A percentile compares a stretch with the other conserved stretches of the same genome.
Conservation (phyloP, 371 early-diverging fungal species). For the Haplosporangium sp. region DNA sequence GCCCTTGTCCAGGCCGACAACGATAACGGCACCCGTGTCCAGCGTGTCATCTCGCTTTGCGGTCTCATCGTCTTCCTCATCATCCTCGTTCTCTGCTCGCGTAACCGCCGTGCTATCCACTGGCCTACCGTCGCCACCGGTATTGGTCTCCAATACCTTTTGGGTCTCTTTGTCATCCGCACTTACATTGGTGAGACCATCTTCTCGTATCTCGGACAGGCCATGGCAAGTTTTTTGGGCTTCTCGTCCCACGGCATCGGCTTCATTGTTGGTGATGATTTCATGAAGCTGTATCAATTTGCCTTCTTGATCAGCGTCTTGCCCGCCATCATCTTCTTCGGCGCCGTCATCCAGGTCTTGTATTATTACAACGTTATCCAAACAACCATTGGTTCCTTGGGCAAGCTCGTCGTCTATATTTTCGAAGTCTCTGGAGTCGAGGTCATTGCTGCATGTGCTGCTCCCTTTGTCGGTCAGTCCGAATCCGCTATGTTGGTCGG, state of each 20-base stretch:
- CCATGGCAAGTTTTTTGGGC: constrained; percentile 74
- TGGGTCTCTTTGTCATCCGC: constrained; percentile 86
- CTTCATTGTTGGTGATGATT: constrained; percentile 75
- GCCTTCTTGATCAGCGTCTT: constrained; percentile 79
- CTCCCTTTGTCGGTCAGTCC: constrained; percentile 85
- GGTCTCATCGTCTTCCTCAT: constrained; percentile 75
- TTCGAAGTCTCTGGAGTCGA: constrained; percentile 89
- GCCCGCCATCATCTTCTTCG: constrained; percentile 91
- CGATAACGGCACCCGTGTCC: constrained; percentile 67
- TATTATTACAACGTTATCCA: constrained; percentile 90
- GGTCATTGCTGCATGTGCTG: constrained; percentile 89
- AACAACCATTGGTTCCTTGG: constrained; percentile 78
- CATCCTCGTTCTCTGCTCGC: constrained; percentile 67
- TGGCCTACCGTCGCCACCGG: constrained; percentile 85
- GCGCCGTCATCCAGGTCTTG: constrained; percentile 85
- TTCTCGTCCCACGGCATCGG: constrained; percentile 73
- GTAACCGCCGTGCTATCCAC: constrained; percentile 71
- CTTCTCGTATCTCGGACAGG: constrained; percentile 78
- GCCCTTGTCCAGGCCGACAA: constrained; percentile 68
- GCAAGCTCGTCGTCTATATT: constrained; percentile 71
- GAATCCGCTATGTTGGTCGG: constrained; percentile 89
- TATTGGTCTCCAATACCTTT: constrained; percentile 77
- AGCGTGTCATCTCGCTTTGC: constrained; percentile 80
- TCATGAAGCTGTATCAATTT: constrained; percentile 48
- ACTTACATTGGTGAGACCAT: constrained; percentile 82